A percentile compares a stretch with the other conserved stretches of the same genome.
Evolutionary conservation across 306 rosid genomes (phyloP).

Genomic region (Benincasa hispida): DNA sequence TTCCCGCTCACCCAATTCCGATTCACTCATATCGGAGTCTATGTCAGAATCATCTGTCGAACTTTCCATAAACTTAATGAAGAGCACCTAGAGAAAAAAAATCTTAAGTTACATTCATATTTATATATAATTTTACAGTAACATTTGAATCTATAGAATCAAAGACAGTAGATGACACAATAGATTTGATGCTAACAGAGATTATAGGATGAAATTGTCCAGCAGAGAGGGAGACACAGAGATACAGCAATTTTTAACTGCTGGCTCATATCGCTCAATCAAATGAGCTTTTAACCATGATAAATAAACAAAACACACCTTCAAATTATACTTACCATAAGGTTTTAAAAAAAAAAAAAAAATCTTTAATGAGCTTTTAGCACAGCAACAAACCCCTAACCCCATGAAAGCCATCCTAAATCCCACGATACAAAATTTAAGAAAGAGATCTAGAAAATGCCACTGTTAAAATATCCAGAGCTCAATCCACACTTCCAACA

Average conservation of each 20-base stretch:
- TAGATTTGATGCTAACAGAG: neutral
- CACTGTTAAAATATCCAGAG: neutral
- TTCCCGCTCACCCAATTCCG: constrained; percentile 42
- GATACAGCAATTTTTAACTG: neutral
- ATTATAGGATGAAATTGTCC: neutral
- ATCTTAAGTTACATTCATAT: neutral
- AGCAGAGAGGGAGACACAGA: neutral
- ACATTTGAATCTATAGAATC: neutral
- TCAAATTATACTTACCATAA: neutral
- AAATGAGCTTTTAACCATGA: neutral
- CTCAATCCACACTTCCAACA: neutral
- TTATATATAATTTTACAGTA: neutral
- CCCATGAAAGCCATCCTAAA: neutral
- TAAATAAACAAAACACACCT: neutral
- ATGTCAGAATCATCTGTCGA: constrained; percentile 28
- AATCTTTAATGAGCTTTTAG: neutral
- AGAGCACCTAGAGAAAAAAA: constrained; percentile 11
- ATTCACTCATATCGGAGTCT: constrained; percentile 41
- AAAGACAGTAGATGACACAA: neutral
- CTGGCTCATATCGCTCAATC: neutral
- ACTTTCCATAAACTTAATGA: constrained; percentile 25
- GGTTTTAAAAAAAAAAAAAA: too few species aligned
- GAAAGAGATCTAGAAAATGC: neutral
- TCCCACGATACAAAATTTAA: neutral
- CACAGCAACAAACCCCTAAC: neutral